Evolutionary conservation across 495 filamentous ascomycete genomes (phyloP).

Genomic region (Daldinia concentrica): DNA sequence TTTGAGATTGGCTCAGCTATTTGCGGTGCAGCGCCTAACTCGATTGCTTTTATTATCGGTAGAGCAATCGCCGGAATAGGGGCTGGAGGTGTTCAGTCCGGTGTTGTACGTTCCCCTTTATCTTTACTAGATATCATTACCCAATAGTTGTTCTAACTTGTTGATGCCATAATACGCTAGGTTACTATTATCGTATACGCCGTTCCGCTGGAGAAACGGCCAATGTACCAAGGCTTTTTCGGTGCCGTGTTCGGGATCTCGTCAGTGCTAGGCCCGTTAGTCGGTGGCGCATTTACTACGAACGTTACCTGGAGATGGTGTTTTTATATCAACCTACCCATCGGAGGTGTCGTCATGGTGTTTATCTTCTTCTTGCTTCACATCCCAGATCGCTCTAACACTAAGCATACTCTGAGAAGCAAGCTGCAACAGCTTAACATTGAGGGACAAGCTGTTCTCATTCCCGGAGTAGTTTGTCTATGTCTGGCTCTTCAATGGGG

Average conservation of each 20-base stretch:
- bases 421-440: constrained; percentile 64
- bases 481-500: constrained; percentile 85
- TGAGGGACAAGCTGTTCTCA: constrained; percentile 66
- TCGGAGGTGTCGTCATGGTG: constrained; percentile 69
- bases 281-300: constrained; percentile 65
- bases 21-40: constrained; percentile 64
- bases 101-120: constrained; percentile 25
- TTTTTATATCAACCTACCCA: constrained; percentile 77
- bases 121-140: not conserved
- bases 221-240: constrained; percentile 53
- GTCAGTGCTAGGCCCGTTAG: constrained; percentile 74
- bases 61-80: constrained; percentile 63
- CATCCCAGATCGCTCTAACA: constrained; percentile 51
- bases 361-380: constrained; percentile 67
- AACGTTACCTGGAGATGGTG: constrained; percentile 78
- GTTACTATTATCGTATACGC: constrained; percentile 54
- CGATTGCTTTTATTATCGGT: constrained; percentile 63
- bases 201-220: constrained; percentile 57
- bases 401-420: not conserved
- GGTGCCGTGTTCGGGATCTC: constrained; percentile 67
- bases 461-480: constrained; percentile 74
- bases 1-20: constrained; percentile 64
- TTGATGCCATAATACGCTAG: not conserved
- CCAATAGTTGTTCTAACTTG: not conserved
- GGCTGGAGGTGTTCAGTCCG: constrained; percentile 52